These are phyloP conservation scores for Lichtheimia ornata DNA, from an alignment of 371 early-diverging fungal species.

Conservation along the genomic window DNA sequence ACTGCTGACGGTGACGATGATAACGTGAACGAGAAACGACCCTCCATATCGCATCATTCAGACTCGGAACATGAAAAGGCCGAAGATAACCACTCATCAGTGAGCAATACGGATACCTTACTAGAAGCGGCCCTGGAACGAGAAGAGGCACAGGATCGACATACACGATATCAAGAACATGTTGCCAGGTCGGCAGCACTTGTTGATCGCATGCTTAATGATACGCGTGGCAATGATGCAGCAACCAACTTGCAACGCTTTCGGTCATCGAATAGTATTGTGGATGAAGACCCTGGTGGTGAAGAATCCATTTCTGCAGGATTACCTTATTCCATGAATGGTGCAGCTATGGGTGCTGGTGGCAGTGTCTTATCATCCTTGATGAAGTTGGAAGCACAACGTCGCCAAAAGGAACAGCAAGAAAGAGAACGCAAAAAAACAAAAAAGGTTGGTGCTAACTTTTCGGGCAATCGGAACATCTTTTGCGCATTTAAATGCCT, in stretches of 20 bases:
- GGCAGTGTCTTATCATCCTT: slow-evolving; percentile 43
- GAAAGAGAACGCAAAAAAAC: slow-evolving; percentile 2
- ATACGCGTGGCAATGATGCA: slow-evolving; percentile 7
- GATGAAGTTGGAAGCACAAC: slow-evolving; percentile 41
- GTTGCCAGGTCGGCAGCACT: slow-evolving; percentile 42
- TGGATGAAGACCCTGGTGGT: slow-evolving; percentile 4
- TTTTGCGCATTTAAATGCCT: not conserved
- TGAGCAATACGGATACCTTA: slow-evolving; percentile 27
- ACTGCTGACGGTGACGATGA: not conserved
- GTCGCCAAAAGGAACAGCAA: slow-evolving; percentile 13
- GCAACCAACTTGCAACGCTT: slow-evolving; percentile 12
- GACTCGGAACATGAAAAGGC: not conserved
- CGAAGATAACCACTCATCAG: not conserved
- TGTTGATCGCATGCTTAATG: slow-evolving; percentile 38
- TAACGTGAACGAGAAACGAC: not conserved
- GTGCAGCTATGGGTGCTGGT: not conserved
- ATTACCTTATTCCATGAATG: not conserved
- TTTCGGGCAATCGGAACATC: not conserved
- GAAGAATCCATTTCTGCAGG: slow-evolving; percentile 1
- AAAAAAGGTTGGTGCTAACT: slow-evolving; percentile 16
- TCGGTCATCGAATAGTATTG: slow-evolving; percentile 1
- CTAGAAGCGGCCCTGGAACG: slow-evolving; percentile 49
- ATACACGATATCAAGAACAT: slow-evolving; percentile 47
- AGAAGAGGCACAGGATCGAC: slow-evolving; percentile 35
- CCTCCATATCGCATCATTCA: not conserved